Evolutionary conservation across 257 asterid species (phyloP).

Genomic region (Gardenia jasminoides): DNA sequence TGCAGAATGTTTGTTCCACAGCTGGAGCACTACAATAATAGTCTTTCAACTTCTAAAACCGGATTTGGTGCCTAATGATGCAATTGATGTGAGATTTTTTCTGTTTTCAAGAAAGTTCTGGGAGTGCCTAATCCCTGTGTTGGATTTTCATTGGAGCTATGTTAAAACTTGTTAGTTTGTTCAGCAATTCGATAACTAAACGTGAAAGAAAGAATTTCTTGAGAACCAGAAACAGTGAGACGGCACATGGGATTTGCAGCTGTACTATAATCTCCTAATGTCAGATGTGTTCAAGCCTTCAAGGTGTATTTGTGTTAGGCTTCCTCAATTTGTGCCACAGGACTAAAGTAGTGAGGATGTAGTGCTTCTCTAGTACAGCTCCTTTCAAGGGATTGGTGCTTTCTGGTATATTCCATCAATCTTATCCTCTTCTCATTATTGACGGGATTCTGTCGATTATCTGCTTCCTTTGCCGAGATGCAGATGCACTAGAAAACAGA

Average conservation of each 20-base stretch:
- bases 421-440: not conserved
- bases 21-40: not conserved
- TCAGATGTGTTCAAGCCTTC: not conserved
- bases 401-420: not conserved
- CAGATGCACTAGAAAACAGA: not conserved
- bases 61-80: not conserved
- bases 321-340: not conserved
- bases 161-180: not conserved
- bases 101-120: not conserved
- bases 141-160: not conserved
- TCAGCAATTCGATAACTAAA: not conserved
- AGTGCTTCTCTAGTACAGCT: not conserved
- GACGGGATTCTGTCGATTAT: not conserved
- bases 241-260: slow-evolving; percentile 1
- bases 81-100: not conserved
- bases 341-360: not conserved
- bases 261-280: not conserved
- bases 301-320: not conserved
- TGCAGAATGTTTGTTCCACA: not conserved
- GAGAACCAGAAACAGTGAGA: not conserved
- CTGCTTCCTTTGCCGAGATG: not conserved
- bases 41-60: not conserved
- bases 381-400: not conserved
- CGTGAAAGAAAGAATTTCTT: not conserved
- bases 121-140: not conserved